Evolutionary conservation across 371 early-diverging fungal genomes (phyloP).

Genomic region (Mortierella sp.): DNA sequence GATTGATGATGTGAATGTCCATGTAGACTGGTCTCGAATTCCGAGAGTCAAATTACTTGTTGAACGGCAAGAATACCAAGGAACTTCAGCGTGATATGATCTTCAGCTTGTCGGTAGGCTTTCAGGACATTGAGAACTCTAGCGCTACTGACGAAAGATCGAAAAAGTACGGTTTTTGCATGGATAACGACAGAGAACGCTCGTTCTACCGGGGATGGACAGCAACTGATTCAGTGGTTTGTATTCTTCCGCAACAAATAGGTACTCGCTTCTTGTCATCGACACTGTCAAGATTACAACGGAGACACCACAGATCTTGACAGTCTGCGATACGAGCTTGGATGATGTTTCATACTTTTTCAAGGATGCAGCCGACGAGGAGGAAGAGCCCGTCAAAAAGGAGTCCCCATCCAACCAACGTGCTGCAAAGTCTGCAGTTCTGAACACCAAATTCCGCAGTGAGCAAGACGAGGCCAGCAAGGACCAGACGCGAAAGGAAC

Average conservation of each 20-base stretch:
- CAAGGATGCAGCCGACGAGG: constrained; percentile 58
- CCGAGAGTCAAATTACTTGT: constrained; percentile 81
- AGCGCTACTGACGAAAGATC: constrained; percentile 72
- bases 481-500: constrained; percentile 83
- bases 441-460: constrained; percentile 89
- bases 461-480: constrained; percentile 84
- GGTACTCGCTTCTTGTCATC: constrained; percentile 84
- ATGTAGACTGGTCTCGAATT: constrained; percentile 93
- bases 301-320: constrained; percentile 72
- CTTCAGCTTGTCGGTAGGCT: constrained; percentile 85
- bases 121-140: constrained; percentile 84
- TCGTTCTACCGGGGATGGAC: background rate
- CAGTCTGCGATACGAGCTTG: constrained; percentile 77
- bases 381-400: constrained; percentile 44
- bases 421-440: constrained; percentile 76
- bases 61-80: constrained; percentile 77
- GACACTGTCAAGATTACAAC: constrained; percentile 85
- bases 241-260: constrained; percentile 19
- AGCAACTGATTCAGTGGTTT: background rate
- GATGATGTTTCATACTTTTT: constrained; percentile 85
- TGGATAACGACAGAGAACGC: background rate
- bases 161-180: constrained; percentile 57
- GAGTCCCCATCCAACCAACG: constrained; percentile 40
- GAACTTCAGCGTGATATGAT: constrained; percentile 87
- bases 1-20: too few species aligned